phyloP scores from a whole-genome alignment of 331 rosid genomes.

The Pyracantha coccinea region DNA sequence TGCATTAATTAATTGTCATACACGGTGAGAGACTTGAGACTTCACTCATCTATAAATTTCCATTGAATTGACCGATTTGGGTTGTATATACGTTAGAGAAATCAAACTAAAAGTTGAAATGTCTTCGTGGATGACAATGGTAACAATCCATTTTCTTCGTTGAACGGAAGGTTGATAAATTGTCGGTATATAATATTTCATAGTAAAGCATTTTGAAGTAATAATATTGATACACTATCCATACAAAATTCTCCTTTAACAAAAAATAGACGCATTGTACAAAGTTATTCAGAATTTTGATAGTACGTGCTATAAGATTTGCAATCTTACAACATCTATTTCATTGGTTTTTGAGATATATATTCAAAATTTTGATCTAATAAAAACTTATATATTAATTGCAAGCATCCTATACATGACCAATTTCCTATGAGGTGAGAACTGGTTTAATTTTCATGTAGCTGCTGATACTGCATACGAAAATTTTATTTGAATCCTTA shows the following conservation, averaged over 20 bases:
- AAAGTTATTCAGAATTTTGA: not conserved
- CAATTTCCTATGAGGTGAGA: not conserved
- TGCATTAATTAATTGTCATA: conserved; percentile 32
- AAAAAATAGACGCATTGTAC: not conserved
- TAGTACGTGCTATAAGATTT: not conserved
- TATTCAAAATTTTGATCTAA: not conserved
- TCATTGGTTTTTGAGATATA: not conserved
- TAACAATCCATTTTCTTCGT: not conserved
- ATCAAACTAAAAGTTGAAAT: not conserved
- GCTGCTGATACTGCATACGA: not conserved
- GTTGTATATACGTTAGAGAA: not conserved
- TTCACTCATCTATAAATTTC: conserved; percentile 4
- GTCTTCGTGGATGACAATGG: not conserved
- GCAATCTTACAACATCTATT: not conserved
- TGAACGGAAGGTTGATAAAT: not conserved
- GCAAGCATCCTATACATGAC: not conserved
- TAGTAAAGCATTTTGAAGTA: not conserved
- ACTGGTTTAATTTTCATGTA: not conserved
- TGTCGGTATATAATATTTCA: not conserved
- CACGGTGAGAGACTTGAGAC: conserved; percentile 9
- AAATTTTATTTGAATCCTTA: too few relatives aligned
- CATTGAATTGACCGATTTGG: conserved; percentile 27
- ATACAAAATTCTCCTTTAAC: too few relatives aligned
- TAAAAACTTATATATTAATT: too few relatives aligned
- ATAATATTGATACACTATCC: too few relatives aligned